These are phyloP conservation scores for Polytolypa hystricis DNA, from an alignment of 2,329 filamentous ascomycete genomes.

Conservation along the genomic window DNA sequence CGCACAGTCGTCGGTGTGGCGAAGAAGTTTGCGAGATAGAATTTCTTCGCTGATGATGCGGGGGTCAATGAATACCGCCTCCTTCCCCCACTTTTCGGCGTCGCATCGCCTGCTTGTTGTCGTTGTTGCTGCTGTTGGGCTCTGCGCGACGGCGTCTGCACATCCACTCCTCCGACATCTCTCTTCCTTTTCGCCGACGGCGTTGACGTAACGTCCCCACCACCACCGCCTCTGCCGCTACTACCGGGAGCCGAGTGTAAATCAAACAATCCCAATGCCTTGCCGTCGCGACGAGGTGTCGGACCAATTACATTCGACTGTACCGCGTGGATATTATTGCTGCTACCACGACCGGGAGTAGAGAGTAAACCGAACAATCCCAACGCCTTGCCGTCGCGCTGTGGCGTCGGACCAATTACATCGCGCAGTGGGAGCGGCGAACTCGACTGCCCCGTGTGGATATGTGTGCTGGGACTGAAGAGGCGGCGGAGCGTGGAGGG, in stretches of 20 bases:
- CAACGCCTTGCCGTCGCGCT: constrained; percentile 37
- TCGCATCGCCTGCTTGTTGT: constrained; percentile 2
- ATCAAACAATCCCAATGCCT: constrained; percentile 38
- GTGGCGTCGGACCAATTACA: constrained; percentile 38
- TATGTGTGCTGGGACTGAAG: constrained; percentile 26
- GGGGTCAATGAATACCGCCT: constrained; percentile 24
- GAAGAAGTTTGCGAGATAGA: constrained; percentile 35
- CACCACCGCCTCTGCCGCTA: constrained; percentile 15
- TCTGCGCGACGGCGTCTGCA: constrained; percentile 29
- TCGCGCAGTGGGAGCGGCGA: constrained; percentile 27
- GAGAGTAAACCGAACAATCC: constrained; percentile 39
- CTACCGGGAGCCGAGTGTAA: constrained; percentile 31
- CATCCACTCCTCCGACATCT: neutral
- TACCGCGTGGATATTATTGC: constrained; percentile 15
- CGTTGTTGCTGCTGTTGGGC: neutral
- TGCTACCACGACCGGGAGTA: constrained; percentile 29
- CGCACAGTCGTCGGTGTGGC: constrained; percentile 35
- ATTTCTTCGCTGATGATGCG: constrained; percentile 33
- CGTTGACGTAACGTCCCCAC: constrained; percentile 11
- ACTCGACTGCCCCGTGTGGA: constrained; percentile 10
- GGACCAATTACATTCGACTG: constrained; percentile 34
- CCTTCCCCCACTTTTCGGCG: neutral
- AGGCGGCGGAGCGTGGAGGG: constrained; percentile 28
- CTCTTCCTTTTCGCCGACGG: constrained; percentile 10
- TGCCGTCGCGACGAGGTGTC: constrained; percentile 39